Conservation (phyloP, 1,139 yeast species). For the Geotrichum carabidarum region DNA sequence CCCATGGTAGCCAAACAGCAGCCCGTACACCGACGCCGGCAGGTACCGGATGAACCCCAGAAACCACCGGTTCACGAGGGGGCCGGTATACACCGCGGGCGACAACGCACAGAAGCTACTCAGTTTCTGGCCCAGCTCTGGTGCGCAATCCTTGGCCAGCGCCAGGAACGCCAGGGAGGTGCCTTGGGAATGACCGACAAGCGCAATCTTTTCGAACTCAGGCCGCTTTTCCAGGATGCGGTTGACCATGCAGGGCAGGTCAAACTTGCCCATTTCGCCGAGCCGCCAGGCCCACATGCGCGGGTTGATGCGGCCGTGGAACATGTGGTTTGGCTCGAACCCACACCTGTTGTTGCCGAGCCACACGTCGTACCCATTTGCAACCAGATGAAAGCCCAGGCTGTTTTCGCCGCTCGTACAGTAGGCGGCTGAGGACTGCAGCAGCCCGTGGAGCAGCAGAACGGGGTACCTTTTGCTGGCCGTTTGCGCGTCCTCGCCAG, state of each 20-base stretch:
- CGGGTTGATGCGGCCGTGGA: slow-evolving; percentile 45
- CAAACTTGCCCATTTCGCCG: slow-evolving; percentile 68
- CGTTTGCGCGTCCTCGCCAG: slow-evolving; percentile 36
- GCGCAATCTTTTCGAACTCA: slow-evolving; percentile 40
- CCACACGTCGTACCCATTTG: slow-evolving; percentile 84
- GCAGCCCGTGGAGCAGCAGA: slow-evolving; percentile 73
- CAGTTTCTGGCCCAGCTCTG: slow-evolving; percentile 45
- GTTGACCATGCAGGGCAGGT: slow-evolving; percentile 66
- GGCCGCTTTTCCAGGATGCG: slow-evolving; percentile 48
- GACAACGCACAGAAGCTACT: slow-evolving; percentile 71
- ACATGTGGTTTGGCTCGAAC: slow-evolving; percentile 59
- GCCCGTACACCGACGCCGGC: slow-evolving; percentile 27
- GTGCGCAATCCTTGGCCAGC: slow-evolving; percentile 46
- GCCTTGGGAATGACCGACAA: slow-evolving; percentile 89
- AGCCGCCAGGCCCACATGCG: slow-evolving; percentile 75
- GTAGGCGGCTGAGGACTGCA: slow-evolving; percentile 82
- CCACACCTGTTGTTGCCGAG: slow-evolving; percentile 89
- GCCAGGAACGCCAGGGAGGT: slow-evolving; percentile 76
- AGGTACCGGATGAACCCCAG: slow-evolving; percentile 40
- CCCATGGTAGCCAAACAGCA: slow-evolving; percentile 50
- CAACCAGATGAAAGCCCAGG: slow-evolving; percentile 57
- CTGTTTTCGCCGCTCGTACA: slow-evolving; percentile 74
- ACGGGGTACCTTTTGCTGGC: slow-evolving; percentile 49
- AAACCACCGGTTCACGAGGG: slow-evolving; percentile 53
- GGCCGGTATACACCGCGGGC: slow-evolving; percentile 88